Percentiles rank a stretch among this genome's conserved stretches.
Evolutionary conservation across 2,329 filamentous ascomycete genomes (phyloP).

Genomic region (Penicillium brevicompactum): DNA sequence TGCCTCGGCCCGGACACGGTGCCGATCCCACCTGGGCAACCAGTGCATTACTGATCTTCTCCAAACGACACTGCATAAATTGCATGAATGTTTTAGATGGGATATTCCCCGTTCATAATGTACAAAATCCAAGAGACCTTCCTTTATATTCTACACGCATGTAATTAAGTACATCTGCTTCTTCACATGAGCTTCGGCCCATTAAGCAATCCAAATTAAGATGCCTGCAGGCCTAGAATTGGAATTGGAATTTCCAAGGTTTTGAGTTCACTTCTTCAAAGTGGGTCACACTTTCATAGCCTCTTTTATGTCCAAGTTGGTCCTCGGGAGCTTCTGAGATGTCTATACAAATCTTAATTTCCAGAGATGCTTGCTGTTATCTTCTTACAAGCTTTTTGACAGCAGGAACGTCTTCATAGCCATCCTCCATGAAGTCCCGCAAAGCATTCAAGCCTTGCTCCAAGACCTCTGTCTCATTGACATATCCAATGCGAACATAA

Average conservation of each 20-base stretch:
- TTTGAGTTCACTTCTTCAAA: background rate
- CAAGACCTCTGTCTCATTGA: constrained; percentile 69
- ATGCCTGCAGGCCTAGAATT: background rate
- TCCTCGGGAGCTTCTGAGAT: too few relatives aligned
- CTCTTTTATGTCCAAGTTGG: too few relatives aligned
- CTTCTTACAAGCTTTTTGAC: constrained; percentile 22
- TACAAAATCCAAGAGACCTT: too few relatives aligned
- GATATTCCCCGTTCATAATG: too few relatives aligned
- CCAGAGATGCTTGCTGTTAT: background rate
- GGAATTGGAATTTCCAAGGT: background rate
- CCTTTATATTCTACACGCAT: background rate
- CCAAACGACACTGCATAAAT: background rate
- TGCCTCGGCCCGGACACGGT: constrained; percentile 10
- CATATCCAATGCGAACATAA: constrained; percentile 77
- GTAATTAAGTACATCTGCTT: background rate
- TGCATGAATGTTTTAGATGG: too few relatives aligned
- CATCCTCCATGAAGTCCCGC: constrained; percentile 58
- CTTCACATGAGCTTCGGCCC: constrained; percentile 1
- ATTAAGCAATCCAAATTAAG: background rate
- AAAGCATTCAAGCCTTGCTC: constrained; percentile 63
- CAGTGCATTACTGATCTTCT: background rate
- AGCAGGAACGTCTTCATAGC: constrained; percentile 54
- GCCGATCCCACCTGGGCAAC: background rate
- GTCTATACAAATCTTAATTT: too few relatives aligned
- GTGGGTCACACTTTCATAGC: background rate